Evolutionary conservation across 73 alveolate species (phyloP).

Genomic region (Paramecium octaurelia): DNA sequence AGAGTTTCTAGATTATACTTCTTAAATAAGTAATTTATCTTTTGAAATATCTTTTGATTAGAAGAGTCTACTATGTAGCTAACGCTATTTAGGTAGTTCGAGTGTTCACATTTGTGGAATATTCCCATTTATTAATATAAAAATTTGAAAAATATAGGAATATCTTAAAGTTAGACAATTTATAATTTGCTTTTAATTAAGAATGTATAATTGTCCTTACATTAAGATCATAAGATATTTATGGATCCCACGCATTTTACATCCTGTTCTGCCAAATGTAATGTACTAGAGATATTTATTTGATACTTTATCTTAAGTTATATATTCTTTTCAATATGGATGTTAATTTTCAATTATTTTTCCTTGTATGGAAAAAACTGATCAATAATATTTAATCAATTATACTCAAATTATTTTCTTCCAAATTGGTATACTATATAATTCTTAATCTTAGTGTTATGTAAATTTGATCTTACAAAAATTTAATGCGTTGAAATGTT

Average conservation of each 20-base stretch:
- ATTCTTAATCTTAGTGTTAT: neutral
- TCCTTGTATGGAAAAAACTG: neutral
- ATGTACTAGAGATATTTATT: neutral
- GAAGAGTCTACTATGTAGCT: neutral
- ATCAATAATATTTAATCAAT: neutral
- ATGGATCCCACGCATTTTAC: neutral
- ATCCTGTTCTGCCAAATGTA: neutral
- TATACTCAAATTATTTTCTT: neutral
- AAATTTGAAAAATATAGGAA: neutral
- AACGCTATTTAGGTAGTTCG: neutral
- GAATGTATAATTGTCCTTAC: neutral
- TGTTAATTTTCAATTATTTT: neutral
- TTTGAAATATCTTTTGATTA: neutral
- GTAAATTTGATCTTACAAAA: neutral
- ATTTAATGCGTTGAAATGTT: neutral
- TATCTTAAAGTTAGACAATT: neutral
- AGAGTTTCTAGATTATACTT: neutral
- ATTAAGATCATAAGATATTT: neutral
- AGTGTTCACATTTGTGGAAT: neutral
- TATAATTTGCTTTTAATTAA: neutral
- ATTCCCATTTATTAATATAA: neutral
- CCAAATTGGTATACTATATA: neutral
- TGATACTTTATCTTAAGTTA: neutral
- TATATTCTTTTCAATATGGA: neutral
- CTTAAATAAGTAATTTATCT: neutral